Percentiles rank a stretch among this genome's conserved stretches.
phyloP scores from a whole-genome alignment of 768 basidiomycete species.

The Lactarius quietus region DNA sequence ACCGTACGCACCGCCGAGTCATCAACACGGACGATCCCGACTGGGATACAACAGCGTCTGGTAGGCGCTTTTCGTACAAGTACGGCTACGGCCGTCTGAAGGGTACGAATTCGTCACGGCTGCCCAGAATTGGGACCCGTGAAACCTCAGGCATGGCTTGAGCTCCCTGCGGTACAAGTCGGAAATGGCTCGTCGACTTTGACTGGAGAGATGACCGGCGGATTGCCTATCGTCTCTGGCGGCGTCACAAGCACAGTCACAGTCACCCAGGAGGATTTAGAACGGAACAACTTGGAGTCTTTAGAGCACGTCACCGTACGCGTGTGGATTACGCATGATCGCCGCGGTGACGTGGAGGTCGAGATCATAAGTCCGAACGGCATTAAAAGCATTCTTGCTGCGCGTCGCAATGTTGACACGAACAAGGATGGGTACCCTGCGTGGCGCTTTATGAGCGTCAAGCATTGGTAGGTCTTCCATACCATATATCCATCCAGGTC shows the following conservation, averaged over 20 bases:
- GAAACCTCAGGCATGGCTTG: constrained; percentile 92
- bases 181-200: constrained; percentile 55
- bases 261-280: constrained; percentile 63
- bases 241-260: constrained; percentile 65
- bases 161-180: constrained; percentile 67
- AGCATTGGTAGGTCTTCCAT: constrained; percentile 76
- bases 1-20: constrained; percentile 70
- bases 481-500: background rate
- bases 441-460: constrained; percentile 98
- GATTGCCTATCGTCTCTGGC: constrained; percentile 57
- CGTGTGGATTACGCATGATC: constrained; percentile 88
- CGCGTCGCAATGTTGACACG: constrained; percentile 60
- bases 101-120: constrained; percentile 74
- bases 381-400: constrained; percentile 79
- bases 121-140: constrained; percentile 79
- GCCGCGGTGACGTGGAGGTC: constrained; percentile 91
- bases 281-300: constrained; percentile 73
- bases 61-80: constrained; percentile 79
- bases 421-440: constrained; percentile 74
- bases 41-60: constrained; percentile 80
- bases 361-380: constrained; percentile 83
- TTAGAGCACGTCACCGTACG: constrained; percentile 91
- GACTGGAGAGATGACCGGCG: constrained; percentile 54
- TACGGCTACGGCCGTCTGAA: constrained; percentile 93
- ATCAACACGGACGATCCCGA: constrained; percentile 91